phyloP scores from a whole-genome alignment of 192 early-diverging fungal genomes.

The Coemansia sp. region DNA sequence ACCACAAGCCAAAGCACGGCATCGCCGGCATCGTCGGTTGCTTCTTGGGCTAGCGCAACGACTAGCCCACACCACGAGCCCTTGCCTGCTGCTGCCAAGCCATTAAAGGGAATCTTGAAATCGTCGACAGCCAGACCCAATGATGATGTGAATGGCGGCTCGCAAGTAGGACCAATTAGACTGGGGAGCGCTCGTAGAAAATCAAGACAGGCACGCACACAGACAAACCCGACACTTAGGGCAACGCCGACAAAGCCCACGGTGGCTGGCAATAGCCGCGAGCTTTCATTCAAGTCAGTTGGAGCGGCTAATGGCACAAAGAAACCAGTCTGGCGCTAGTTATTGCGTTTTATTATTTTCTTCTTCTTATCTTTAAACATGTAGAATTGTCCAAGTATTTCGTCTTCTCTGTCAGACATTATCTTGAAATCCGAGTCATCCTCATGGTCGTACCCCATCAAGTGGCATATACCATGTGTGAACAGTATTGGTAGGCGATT shows the following conservation, averaged over 20 bases:
- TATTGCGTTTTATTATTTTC: background rate
- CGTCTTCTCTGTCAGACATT: conserved; percentile 41
- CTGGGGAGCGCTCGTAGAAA: conserved; percentile 38
- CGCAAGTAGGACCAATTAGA: conserved; percentile 35
- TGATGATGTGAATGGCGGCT: background rate
- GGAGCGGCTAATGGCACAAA: conserved; percentile 17
- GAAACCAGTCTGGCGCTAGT: conserved; percentile 38
- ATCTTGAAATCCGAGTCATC: conserved; percentile 48
- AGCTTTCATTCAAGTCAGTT: conserved; percentile 49
- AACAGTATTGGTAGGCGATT: conserved; percentile 61
- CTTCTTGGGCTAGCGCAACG: conserved; percentile 47
- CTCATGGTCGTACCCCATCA: conserved; percentile 71
- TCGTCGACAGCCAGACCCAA: conserved; percentile 7
- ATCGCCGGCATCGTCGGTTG: conserved; percentile 39
- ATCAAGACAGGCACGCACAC: conserved; percentile 40
- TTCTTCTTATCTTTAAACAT: conserved; percentile 7
- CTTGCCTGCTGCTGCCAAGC: conserved; percentile 36
- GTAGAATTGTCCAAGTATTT: conserved; percentile 34
- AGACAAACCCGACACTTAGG: conserved; percentile 32
- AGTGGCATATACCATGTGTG: conserved; percentile 68
- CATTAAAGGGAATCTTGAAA: conserved; percentile 51
- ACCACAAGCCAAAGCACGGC: conserved; percentile 21
- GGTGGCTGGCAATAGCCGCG: conserved; percentile 9
- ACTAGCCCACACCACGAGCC: conserved; percentile 52
- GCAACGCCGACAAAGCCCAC: conserved; percentile 39